Evolutionary conservation across 2,329 filamentous ascomycete genomes (phyloP), one percentile per base, ranked within the genome.

Genomic region (Blastomyces gilchristii): DNA sequence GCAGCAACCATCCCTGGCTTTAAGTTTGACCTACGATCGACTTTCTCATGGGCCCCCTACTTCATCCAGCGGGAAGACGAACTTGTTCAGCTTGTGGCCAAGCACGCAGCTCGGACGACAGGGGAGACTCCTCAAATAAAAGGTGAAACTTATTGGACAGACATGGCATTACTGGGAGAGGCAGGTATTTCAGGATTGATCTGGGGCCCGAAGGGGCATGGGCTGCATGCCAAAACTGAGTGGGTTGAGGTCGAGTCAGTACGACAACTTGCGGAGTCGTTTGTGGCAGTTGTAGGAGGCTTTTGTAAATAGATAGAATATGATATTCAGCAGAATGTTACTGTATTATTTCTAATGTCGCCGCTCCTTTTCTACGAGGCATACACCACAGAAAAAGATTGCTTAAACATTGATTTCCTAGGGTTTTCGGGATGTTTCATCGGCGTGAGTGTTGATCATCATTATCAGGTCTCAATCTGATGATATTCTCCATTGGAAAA

Each of bases 121-220:
- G n/a, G n/a, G 47, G 22, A 47, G 58, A 60, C 18, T 18, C 34
- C 25, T 6, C 58, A 3, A 28, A 60, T 60, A 43, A 60, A 43
- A 37, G 18, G 43, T 9, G 28, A 60, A 16, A 47, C 34, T 22
- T 60, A 22, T 47, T 60, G 58, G 58, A 60, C 58, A 60, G 43
- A 31, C 37, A 41, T 22, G 58, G 34, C 34, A 43, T 28, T 31
- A 28, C n/a, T 31, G 8, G 34, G n/a, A 49, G 47, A 49, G n/a
- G n/a, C 47, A 14, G 47, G 47, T 49, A 47, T 43, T 25, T 25
- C 58, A 60, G 43, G 58, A 22, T 60, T 47, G 58, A 60, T 43
- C 39, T 60, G 47, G 47, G 47, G 47, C n/a, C 47, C 47, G n/a
- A 49, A 49, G 9, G 47, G 47, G 6, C 47, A 49, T 49, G 47